Evolutionary conservation across 1,139 yeast genomes (phyloP).

Genomic region (Saccharomyces pastorianus): DNA sequence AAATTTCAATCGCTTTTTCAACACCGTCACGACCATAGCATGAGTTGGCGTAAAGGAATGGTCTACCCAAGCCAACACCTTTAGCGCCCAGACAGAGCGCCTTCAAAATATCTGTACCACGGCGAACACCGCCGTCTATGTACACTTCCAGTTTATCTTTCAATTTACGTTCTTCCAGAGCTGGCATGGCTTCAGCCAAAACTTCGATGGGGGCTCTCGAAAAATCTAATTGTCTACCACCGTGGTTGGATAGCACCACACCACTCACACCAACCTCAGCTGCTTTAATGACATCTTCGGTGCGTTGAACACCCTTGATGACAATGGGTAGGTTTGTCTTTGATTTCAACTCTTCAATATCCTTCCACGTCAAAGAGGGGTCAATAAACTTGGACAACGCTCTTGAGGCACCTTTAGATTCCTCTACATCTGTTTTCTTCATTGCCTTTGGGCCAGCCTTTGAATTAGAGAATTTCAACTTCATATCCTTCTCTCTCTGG

Average conservation of each 20-base stretch:
- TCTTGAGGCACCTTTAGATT: constrained; percentile 73
- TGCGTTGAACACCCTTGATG: constrained; percentile 64
- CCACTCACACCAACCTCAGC: constrained; percentile 64
- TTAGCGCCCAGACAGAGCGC: constrained; percentile 68
- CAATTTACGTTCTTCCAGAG: constrained; percentile 44
- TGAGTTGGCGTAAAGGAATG: constrained; percentile 63
- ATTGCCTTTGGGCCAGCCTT: constrained; percentile 29
- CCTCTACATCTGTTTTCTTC: constrained; percentile 38
- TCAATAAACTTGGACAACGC: constrained; percentile 83
- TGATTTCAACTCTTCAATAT: constrained; percentile 37
- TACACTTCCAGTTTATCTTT: constrained; percentile 38
- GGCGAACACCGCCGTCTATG: constrained; percentile 51
- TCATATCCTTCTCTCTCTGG: constrained; percentile 65
- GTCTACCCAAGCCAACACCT: constrained; percentile 71
- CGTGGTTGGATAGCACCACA: constrained; percentile 67
- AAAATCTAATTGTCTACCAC: constrained; percentile 67
- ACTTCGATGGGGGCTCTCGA: constrained; percentile 63
- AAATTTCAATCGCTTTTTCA: constrained; percentile 60
- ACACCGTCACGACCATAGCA: constrained; percentile 78
- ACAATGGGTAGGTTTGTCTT: constrained; percentile 43
- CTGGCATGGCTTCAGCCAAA: constrained; percentile 54
- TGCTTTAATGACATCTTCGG: constrained; percentile 59
- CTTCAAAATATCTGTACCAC: constrained; percentile 60
- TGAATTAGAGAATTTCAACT: constrained; percentile 47
- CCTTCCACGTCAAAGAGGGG: constrained; percentile 53